Evolutionary conservation across 2,329 filamentous ascomycete genomes (phyloP), one percentile per base, ranked within the genome.

Genomic region (Penicillium sp.): DNA sequence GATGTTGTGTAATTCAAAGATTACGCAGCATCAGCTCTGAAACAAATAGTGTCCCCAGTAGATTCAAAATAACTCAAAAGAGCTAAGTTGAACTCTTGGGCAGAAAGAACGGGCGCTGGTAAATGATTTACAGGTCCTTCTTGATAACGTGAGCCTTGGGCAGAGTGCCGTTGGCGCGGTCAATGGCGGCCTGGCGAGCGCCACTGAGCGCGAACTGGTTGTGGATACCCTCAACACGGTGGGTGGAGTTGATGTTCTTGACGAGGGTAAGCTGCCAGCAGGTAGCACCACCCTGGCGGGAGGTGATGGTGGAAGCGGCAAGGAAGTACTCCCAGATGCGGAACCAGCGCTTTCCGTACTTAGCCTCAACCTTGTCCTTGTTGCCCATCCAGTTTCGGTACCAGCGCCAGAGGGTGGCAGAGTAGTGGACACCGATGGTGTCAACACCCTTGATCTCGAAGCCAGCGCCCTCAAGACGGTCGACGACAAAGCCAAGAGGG

Each of bases 341-440:
- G 86, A 91, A 99, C 95, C 95, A 99, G 72, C 91, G 85, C 73
- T 89, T 88, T 71, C 95, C 95, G 74, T 98, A 98, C 84, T 97
- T 98, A 72, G 90, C 92, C 77, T 90, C 86, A 61, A 97, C 90
- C 82, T 96, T 96, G 58, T 96, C 91, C 67, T 85, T 83, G 84
- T 98, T 98, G 78, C 83, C 92, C 76, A 97, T 85, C 95, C 95
- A 98, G 85, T 98, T 98, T 66, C 95, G 85, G 83, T 98, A 98
- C 95, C 95, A 98, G 73, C 91, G 86, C 95, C 95, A 98, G 62
- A 99, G 81, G 27, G 95, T 98, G 52, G 92, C 92, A 50, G 92
- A 96, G 81, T 97, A 98, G 82, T 98, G 95, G 44, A 98, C 92
- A 72, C 95, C 93, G 69, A 98, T 85, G 45, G 93, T 98, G 76